phyloP scores from a whole-genome alignment of 1,284 basidiomycete genomes.

The Ganoderma leucocontextum region DNA sequence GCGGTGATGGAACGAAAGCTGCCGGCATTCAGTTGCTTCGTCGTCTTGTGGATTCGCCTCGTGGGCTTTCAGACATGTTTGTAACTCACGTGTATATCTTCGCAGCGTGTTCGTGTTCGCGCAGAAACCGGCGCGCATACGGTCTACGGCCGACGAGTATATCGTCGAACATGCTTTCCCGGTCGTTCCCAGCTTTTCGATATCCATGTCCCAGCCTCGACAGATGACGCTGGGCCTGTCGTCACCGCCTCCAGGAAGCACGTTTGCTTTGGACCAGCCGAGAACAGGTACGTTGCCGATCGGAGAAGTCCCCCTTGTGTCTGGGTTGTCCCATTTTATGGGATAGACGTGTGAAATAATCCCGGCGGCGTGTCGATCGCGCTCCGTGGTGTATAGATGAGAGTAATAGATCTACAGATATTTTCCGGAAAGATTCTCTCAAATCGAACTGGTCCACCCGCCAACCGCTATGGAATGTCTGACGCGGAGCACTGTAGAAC shows the following conservation, averaged over 20 bases:
- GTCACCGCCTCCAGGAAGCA: slow-evolving; percentile 23
- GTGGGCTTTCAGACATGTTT: not conserved
- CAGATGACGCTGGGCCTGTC: slow-evolving; percentile 35
- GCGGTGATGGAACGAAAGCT: not conserved
- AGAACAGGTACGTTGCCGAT: slow-evolving; percentile 36
- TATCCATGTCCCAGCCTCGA: slow-evolving; percentile 60
- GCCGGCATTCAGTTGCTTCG: not conserved
- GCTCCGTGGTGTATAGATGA: not conserved
- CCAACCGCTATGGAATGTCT: not conserved
- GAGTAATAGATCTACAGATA: not conserved
- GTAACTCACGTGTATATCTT: slow-evolving; percentile 12
- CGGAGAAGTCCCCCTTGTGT: not conserved
- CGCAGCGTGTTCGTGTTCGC: slow-evolving; percentile 49
- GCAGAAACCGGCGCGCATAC: slow-evolving; percentile 35
- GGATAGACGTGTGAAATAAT: not conserved
- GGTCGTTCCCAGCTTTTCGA: slow-evolving; percentile 58
- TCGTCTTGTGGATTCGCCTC: slow-evolving; percentile 1
- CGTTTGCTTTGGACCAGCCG: slow-evolving; percentile 31
- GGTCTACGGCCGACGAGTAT: slow-evolving; percentile 26
- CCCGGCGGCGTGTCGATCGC: not conserved
- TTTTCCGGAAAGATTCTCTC: not conserved
- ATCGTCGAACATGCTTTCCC: slow-evolving; percentile 56
- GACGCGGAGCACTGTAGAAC: slow-evolving; percentile 35
- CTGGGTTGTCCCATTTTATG: not conserved
- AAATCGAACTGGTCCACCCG: not conserved